Base-by-base conservation (phyloP, 176 grass and related monocot species). In the Avena insularis region DNA sequence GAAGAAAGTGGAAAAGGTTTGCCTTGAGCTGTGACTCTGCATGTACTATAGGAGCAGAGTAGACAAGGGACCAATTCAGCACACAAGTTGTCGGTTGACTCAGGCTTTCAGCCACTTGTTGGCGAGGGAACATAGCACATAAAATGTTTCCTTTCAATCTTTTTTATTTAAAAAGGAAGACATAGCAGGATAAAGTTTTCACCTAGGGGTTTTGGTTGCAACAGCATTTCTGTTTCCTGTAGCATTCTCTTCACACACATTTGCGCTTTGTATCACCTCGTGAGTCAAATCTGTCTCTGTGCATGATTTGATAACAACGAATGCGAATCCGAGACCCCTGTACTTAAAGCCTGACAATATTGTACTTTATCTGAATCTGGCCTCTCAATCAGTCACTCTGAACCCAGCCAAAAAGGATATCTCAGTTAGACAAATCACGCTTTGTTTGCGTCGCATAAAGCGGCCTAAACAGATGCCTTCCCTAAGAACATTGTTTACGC, bases 311-410 rank as follows among this genome's bases (percentile, higher is more conserved):
- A 84, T 88, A 91, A 45, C 56, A 46, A 25, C 21, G 86, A 82
- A 88, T 85, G 55, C 16, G 55, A 57, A 57, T 57, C 78, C 21
- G 17, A 70, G 60, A 21, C 76, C 49, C 36, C 64, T 50, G 31
- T 43, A 71, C 69, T 40, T 16, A 11, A 85, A 40, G 59, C 48
- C 69, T 60, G 15, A 63, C 53, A 12, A 12, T 10, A 70, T 20
- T 88, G 82, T 88, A 85, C 90, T 85, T 88, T 82, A 88, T 86
- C 86, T 91, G 86, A 91, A 82, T 14, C 78, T 67, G 35, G 61
- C 76, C 78, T 88, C 75, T 53, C 90, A 76, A 27, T 81, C 57
- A 65, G 61, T 82, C 90, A 71, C 81, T 85, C 78, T 45, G 85
- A 77, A 70, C 78, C 35, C 9, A 63, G 69, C 85, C 81, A 60